A percentile compares a stretch with the other conserved stretches of the same genome.
Evolutionary conservation across 306 rosid genomes (phyloP).

Genomic region (Prunus persica): DNA sequence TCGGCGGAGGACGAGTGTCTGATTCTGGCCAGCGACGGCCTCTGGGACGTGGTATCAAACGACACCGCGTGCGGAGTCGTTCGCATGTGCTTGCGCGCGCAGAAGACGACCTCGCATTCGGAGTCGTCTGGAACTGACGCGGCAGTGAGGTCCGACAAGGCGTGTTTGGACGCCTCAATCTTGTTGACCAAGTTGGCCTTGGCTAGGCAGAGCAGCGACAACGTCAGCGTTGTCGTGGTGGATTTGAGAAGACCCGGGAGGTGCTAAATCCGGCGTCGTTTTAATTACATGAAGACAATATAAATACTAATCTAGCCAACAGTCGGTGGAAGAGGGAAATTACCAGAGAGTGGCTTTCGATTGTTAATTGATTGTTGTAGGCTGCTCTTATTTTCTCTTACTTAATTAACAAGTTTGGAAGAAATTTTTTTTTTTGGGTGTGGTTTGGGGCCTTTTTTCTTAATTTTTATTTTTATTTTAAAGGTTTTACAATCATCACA

Average conservation of each 20-base stretch:
- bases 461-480: neutral
- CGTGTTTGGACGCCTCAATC: slow-evolving; percentile 75
- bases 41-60: slow-evolving; percentile 91
- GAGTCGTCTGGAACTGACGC: slow-evolving; percentile 25
- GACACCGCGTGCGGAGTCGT: slow-evolving; percentile 80
- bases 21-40: slow-evolving; percentile 79
- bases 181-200: slow-evolving; percentile 81
- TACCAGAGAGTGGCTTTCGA: neutral
- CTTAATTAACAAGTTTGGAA: neutral
- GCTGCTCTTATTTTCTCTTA: slow-evolving; percentile 2
- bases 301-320: slow-evolving; percentile 1
- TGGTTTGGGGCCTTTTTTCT: neutral
- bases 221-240: slow-evolving; percentile 80
- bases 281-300: neutral
- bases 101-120: slow-evolving; percentile 22
- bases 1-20: slow-evolving; percentile 71
- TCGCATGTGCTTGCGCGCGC: slow-evolving; percentile 58
- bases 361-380: slow-evolving; percentile 13
- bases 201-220: slow-evolving; percentile 83
- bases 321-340: neutral
- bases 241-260: slow-evolving; percentile 57
- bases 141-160: slow-evolving; percentile 43
- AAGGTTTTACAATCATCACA: neutral
- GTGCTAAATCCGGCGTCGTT: neutral
- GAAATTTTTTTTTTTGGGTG: neutral